Base-by-base conservation (phyloP, 257 asterid genomes). In the Solanum verrucosum region DNA sequence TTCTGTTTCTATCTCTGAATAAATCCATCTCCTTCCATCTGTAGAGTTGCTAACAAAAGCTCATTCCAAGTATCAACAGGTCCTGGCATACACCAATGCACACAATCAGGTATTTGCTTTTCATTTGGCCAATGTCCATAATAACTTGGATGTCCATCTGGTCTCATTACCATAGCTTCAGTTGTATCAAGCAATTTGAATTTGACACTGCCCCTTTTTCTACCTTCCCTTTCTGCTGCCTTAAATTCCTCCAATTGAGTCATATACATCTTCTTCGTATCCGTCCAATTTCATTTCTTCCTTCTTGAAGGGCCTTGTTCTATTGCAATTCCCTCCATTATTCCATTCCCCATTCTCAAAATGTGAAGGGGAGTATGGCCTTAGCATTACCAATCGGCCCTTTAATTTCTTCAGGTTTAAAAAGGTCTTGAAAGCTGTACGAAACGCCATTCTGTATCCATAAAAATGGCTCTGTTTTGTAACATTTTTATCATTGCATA, bases 81-180 rank as follows among this genome's bases (percentile, higher is more conserved):
- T 5, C 91, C 91, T 13, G 91, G 91, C 87, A 90, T 67, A 49
- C 91, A 90, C 90, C 91, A 90, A 42, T 87, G 91, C 25, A 87
- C 91, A 79, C 91, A 90, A 37, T 90, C 91, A 40, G 88, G 87
- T 79, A 92, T 87, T 27, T 92, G 93, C 44, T 92, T 93, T 92
- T 92, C 92, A 31, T 90, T 20, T 87, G 93, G 91, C 96, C 94
- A 89, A 71, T 94, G 96, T 86, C 98, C 96, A 40, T 91, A 94
- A 13, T 88, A 73, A 60, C 92, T 91, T 10, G 98, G 98, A 70
- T 94, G 96, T 38, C 94, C 98, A 42, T 94, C 98, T 89, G 96
- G 95, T 87, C 98, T 92, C 88, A 93, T 16, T 38, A 87, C 13
- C 98, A 93, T 93, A 4, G 92, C 91, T 20, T 84, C 88, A 12